phyloP scores from a whole-genome alignment of 2,329 filamentous ascomycete species.

The Fusarium napiforme region DNA sequence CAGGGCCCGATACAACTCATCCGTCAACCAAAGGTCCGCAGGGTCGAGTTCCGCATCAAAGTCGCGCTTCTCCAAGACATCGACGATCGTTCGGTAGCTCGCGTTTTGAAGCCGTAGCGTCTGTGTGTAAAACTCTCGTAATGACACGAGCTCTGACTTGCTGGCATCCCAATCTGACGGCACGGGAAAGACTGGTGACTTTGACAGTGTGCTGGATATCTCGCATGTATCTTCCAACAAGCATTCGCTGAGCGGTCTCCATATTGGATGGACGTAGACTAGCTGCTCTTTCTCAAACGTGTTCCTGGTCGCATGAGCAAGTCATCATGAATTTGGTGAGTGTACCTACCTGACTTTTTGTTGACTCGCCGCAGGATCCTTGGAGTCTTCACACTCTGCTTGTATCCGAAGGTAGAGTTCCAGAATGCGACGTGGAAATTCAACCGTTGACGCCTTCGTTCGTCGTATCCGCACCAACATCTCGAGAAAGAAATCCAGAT shows the following conservation, averaged over 20 bases:
- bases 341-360: conserved; percentile 39
- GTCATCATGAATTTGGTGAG: neutral
- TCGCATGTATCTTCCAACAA: conserved; percentile 35
- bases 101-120: conserved; percentile 33
- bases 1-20: conserved; percentile 30
- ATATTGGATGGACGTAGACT: conserved; percentile 37
- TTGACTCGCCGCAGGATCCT: conserved; percentile 12
- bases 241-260: conserved; percentile 40
- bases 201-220: conserved; percentile 38
- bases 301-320: conserved; percentile 12
- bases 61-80: conserved; percentile 33
- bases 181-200: conserved; percentile 38
- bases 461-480: conserved; percentile 32
- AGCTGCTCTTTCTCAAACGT: conserved; percentile 38
- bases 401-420: conserved; percentile 41
- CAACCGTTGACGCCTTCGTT: conserved; percentile 27
- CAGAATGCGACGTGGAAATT: conserved; percentile 39
- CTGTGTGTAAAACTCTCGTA: conserved; percentile 39
- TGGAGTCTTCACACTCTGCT: conserved; percentile 34
- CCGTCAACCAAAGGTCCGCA: conserved; percentile 32
- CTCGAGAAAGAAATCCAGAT: conserved; percentile 40
- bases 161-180: conserved; percentile 37
- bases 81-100: conserved; percentile 24
- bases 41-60: conserved; percentile 35
- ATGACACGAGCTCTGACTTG: conserved; percentile 35